These are phyloP conservation scores for Verticillium nonalfalfae DNA, from an alignment of 2,329 filamentous ascomycete species.

Conservation along the genomic window DNA sequence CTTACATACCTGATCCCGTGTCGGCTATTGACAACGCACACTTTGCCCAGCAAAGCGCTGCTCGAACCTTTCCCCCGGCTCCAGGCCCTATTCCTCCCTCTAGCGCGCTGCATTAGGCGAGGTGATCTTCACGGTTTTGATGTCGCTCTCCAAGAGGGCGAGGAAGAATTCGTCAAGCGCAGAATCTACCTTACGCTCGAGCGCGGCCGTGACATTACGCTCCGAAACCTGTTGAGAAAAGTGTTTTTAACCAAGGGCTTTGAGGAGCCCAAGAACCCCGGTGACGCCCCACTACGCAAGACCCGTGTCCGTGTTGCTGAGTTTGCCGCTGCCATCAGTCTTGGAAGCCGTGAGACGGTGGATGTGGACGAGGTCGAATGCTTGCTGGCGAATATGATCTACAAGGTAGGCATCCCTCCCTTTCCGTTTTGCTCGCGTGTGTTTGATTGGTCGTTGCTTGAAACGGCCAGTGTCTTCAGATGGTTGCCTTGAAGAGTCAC, in stretches of 20 bases:
- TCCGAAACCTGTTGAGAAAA: slow-evolving; percentile 87
- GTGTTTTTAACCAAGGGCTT: slow-evolving; percentile 83
- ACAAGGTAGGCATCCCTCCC: slow-evolving; percentile 62
- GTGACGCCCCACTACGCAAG: slow-evolving; percentile 54
- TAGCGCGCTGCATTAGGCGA: slow-evolving; percentile 71
- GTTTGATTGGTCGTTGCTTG: background rate
- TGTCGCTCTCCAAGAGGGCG: slow-evolving; percentile 68
- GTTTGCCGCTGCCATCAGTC: slow-evolving; percentile 76
- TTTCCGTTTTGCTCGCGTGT: background rate
- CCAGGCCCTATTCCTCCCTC: slow-evolving; percentile 69
- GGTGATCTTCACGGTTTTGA: slow-evolving; percentile 85
- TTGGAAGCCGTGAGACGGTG: slow-evolving; percentile 61
- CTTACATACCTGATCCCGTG: slow-evolving; percentile 93
- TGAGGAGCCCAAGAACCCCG: slow-evolving; percentile 67
- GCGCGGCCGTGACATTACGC: slow-evolving; percentile 80
- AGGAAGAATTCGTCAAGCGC: slow-evolving; percentile 88
- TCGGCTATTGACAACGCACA: slow-evolving; percentile 81
- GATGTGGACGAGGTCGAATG: slow-evolving; percentile 95
- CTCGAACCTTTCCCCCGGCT: slow-evolving; percentile 71
- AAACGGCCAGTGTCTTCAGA: background rate
- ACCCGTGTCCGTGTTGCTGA: slow-evolving; percentile 79
- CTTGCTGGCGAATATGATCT: slow-evolving; percentile 91
- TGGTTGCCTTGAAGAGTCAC: background rate
- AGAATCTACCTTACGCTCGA: slow-evolving; percentile 95
- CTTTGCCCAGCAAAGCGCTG: slow-evolving; percentile 66